These are phyloP conservation scores for Lactuca sativa DNA, from an alignment of 129 eudicot genomes.

Conservation along the genomic window DNA sequence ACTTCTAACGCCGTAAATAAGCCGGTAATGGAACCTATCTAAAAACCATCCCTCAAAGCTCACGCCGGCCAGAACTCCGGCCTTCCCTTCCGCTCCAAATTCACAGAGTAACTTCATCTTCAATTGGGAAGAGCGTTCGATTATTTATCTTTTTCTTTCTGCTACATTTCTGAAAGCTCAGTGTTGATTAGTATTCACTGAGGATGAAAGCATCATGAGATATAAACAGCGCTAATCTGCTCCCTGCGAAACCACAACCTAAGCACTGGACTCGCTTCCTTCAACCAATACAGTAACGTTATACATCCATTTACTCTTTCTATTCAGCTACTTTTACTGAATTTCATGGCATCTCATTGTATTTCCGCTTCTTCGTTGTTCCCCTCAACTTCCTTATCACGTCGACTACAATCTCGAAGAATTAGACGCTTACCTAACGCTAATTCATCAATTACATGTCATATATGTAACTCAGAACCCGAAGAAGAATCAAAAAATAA, in stretches of 20 bases:
- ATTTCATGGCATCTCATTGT: conserved; percentile 55
- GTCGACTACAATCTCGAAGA: conserved; percentile 27
- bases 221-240: conserved; percentile 21
- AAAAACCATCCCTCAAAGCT: conserved; percentile 2
- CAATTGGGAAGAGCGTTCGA: neutral
- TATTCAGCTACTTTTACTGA: neutral
- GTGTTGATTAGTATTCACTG: neutral
- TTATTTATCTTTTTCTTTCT: neutral
- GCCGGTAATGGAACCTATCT: conserved; percentile 27
- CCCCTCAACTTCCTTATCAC: conserved; percentile 33
- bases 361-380: conserved; percentile 42
- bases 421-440: conserved; percentile 13
- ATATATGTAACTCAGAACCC: conserved; percentile 19
- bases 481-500: conserved; percentile 41
- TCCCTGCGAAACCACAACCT: neutral
- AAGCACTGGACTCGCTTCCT: conserved; percentile 2
- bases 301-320: conserved; percentile 8
- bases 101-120: conserved; percentile 2
- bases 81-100: conserved; percentile 7
- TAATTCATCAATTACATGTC: conserved; percentile 34
- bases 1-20: neutral
- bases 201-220: conserved; percentile 21
- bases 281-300: conserved; percentile 31
- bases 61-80: conserved; percentile 34
- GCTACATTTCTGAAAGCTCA: neutral